Evolutionary conservation across 352 stramenopile genomes (phyloP).

Genomic region (Pythium sp.): DNA sequence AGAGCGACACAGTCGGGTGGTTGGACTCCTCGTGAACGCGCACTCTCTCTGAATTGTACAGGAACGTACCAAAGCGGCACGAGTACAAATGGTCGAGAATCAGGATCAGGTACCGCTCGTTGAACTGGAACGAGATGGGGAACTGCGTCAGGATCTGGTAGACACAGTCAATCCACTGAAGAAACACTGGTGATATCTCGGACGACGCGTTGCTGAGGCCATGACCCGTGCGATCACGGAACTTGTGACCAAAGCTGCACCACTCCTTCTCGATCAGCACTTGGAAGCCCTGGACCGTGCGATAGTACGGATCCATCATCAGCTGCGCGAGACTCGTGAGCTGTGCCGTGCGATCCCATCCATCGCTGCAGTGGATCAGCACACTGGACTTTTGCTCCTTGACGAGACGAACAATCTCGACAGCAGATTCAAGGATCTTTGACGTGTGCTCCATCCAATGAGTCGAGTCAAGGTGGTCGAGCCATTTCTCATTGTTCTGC

Average conservation of each 20-base stretch:
- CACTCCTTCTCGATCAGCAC: constrained; percentile 89
- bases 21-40: constrained; percentile 49
- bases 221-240: constrained; percentile 72
- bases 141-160: constrained; percentile 79
- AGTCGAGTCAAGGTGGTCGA: constrained; percentile 69
- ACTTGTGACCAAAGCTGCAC: constrained; percentile 89
- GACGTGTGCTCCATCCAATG: constrained; percentile 80
- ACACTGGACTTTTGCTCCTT: constrained; percentile 89
- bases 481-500: constrained; percentile 71
- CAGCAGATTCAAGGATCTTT: constrained; percentile 71
- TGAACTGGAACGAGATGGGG: constrained; percentile 84
- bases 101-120: constrained; percentile 77
- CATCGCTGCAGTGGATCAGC: constrained; percentile 97
- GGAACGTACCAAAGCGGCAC: constrained; percentile 90
- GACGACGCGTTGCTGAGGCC: constrained; percentile 61
- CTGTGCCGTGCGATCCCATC: constrained; percentile 96
- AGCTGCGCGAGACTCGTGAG: constrained; percentile 80
- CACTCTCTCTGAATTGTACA: constrained; percentile 93
- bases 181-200: constrained; percentile 97
- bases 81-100: constrained; percentile 82
- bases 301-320: constrained; percentile 90
- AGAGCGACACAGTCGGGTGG: constrained; percentile 66
- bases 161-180: constrained; percentile 89
- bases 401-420: constrained; percentile 83
- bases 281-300: constrained; percentile 83